Conservation (phyloP, 164 flowering plant genomes). For the Piper betle region DNA sequence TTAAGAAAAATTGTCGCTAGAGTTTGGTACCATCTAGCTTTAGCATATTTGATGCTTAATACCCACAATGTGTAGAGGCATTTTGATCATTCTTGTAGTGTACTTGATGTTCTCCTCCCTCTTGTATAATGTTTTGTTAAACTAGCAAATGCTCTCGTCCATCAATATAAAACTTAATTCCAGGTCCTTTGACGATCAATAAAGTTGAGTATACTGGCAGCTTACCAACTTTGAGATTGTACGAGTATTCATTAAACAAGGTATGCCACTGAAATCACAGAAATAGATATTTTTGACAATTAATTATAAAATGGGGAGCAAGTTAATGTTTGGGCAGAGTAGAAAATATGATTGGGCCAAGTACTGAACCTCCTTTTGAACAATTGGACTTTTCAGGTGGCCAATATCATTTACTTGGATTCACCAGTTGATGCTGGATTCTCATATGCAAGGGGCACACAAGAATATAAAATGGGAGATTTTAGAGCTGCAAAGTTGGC, state of each 20-base stretch:
- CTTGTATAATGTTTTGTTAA: no score
- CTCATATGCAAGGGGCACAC: constrained; percentile 46
- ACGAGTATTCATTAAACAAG: constrained; percentile 84
- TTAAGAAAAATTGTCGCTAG: no score
- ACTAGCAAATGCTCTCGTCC: no score
- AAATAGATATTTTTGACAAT: no score
- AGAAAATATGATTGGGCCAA: neutral
- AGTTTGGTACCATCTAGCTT: no score
- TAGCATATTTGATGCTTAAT: no score
- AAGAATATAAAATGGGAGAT: constrained; percentile 69
- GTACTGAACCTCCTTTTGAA: neutral
- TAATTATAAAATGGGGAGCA: no score
- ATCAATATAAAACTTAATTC: neutral
- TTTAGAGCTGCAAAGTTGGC: constrained; percentile 56
- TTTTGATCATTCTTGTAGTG: no score
- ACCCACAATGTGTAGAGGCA: no score
- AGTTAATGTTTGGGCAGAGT: neutral
- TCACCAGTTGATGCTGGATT: constrained; percentile 97
- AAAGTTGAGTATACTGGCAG: constrained; percentile 20
- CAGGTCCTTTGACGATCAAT: constrained; percentile 91
- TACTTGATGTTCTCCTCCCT: no score
- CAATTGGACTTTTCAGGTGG: constrained; percentile 33
- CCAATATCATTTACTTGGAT: constrained; percentile 77
- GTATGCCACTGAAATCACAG: constrained; percentile 14
- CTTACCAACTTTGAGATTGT: constrained; percentile 56